phyloP scores from a whole-genome alignment of 495 filamentous ascomycete genomes.

The Aspergillus sclerotiicarbonarius region DNA sequence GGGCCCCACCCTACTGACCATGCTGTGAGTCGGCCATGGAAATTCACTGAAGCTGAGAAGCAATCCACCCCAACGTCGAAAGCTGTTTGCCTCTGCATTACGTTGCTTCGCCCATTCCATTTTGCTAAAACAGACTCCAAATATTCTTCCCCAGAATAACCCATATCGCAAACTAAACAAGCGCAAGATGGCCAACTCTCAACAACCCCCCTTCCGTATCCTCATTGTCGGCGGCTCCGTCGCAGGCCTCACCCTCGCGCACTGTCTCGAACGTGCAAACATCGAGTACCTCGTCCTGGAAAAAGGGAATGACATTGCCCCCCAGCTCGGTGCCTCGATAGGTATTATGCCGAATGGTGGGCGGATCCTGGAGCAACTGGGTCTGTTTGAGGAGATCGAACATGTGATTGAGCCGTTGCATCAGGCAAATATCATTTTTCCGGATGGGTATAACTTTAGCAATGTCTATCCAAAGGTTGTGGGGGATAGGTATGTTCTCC shows the following conservation, averaged over 20 bases:
- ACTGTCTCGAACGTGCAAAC: constrained; percentile 37
- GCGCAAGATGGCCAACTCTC: neutral
- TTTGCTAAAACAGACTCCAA: too few species aligned
- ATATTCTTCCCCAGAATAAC: neutral
- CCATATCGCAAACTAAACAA: neutral
- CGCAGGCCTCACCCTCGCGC: constrained; percentile 46
- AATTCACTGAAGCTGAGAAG: too few species aligned
- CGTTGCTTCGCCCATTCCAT: too few species aligned
- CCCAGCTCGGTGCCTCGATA: constrained; percentile 38
- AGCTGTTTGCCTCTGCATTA: too few species aligned
- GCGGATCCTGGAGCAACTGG: constrained; percentile 50
- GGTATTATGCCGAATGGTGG: constrained; percentile 34
- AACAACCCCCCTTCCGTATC: constrained; percentile 33
- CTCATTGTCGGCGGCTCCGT: constrained; percentile 53
- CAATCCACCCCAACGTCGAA: too few species aligned
- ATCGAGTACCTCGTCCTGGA: constrained; percentile 54
- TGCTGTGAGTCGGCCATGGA: too few species aligned
- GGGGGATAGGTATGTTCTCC: constrained; percentile 4
- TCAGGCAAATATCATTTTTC: constrained; percentile 12
- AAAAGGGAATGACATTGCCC: constrained; percentile 29
- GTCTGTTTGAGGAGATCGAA: constrained; percentile 32
- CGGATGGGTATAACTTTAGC: constrained; percentile 17
- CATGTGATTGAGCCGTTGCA: constrained; percentile 11
- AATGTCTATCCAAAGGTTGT: constrained; percentile 11
- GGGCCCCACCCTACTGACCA: neutral